A percentile compares a stretch with the other conserved stretches of the same genome.
These are phyloP conservation scores for Halophytophthora batemanensis DNA, from an alignment of 352 stramenopile species.

Conservation along the genomic window DNA sequence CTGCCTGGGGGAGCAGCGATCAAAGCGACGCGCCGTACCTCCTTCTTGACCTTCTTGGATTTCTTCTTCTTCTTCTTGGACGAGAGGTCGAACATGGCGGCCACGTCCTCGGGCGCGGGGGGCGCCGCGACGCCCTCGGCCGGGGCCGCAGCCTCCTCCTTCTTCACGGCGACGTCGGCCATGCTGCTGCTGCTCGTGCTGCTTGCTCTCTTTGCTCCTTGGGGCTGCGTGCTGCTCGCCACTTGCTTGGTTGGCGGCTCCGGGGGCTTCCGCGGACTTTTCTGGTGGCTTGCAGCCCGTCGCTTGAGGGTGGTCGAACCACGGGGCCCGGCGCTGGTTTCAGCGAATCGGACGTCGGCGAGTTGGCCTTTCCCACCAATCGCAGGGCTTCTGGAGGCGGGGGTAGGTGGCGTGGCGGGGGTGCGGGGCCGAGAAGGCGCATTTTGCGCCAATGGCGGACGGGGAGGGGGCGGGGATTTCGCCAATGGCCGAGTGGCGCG, in stretches of 20 bases:
- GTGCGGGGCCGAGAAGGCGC: no score
- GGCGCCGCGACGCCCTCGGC: constrained; percentile 38
- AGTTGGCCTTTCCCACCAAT: no score
- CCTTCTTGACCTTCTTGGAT: constrained; percentile 91
- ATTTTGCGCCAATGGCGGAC: no score
- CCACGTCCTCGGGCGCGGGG: constrained; percentile 78
- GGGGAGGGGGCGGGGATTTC: no score
- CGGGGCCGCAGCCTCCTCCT: constrained; percentile 29
- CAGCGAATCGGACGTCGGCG: no score
- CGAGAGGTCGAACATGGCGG: constrained; percentile 84
- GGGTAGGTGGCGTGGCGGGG: no score
- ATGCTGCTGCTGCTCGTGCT: constrained; percentile 21
- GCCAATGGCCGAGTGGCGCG: neutral
- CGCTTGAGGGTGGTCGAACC: no score
- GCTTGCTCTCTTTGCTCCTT: constrained; percentile 7
- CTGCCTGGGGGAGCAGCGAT: no score
- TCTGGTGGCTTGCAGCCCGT: constrained; percentile 36
- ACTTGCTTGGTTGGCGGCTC: constrained; percentile 22
- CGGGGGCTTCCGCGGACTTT: constrained; percentile 26
- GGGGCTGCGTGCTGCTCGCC: constrained; percentile 10
- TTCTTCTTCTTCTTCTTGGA: constrained; percentile 90
- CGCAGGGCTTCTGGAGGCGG: no score
- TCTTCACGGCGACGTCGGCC: constrained; percentile 58
- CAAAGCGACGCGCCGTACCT: constrained; percentile 19
- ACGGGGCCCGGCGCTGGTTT: no score